phyloP scores from a whole-genome alignment of 768 basidiomycete genomes.

The Tylopilus felleus region DNA sequence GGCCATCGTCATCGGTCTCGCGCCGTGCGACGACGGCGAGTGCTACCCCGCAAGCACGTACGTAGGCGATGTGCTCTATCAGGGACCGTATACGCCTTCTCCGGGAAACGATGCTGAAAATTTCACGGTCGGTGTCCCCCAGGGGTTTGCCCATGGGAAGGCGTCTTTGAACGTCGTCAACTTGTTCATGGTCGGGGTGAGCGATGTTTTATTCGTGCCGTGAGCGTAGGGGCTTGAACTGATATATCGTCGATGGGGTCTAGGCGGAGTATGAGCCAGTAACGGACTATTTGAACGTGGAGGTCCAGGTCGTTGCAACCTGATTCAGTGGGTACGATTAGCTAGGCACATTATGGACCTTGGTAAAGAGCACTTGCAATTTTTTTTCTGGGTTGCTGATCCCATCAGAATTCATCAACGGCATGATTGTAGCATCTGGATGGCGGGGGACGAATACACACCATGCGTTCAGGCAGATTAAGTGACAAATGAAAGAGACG shows the following conservation, averaged over 20 bases:
- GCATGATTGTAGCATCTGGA: too few species aligned
- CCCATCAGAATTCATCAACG: not conserved
- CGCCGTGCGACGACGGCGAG: slow-evolving; percentile 16
- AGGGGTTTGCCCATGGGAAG: slow-evolving; percentile 19
- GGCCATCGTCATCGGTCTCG: slow-evolving; percentile 32
- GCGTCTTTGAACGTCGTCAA: slow-evolving; percentile 38
- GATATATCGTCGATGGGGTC: not conserved
- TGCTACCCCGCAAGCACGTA: slow-evolving; percentile 23
- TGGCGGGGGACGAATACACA: too few species aligned
- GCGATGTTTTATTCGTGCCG: slow-evolving; percentile 9
- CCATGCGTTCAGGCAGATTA: too few species aligned
- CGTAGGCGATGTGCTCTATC: slow-evolving; percentile 33
- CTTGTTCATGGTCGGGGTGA: slow-evolving; percentile 39
- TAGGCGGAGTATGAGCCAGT: slow-evolving; percentile 11
- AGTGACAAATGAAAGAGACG: too few species aligned
- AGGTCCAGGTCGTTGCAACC: slow-evolving; percentile 9
- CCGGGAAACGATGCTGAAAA: slow-evolving; percentile 24
- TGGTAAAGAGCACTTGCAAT: not conserved
- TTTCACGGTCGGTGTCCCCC: slow-evolving; percentile 32
- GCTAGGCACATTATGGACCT: not conserved
- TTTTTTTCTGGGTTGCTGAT: not conserved
- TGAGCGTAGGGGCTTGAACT: not conserved
- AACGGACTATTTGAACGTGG: slow-evolving; percentile 22
- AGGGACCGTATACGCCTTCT: slow-evolving; percentile 32
- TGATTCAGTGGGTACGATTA: not conserved